Conservation (phyloP, 306 rosid species). For the Begonia loranthoides region DNA sequence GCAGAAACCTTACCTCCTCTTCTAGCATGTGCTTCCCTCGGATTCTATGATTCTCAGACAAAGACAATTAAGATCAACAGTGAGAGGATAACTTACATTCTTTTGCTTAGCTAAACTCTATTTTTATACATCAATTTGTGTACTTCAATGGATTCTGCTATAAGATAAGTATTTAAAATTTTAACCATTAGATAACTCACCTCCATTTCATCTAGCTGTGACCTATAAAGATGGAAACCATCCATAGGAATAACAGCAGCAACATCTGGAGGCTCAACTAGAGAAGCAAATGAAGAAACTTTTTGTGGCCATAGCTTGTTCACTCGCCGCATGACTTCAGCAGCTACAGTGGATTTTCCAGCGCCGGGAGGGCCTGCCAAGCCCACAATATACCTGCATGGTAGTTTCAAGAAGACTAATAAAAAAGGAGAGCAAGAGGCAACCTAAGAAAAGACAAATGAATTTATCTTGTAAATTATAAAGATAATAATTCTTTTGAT, state of each 20-base stretch:
- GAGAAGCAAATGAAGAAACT: constrained; percentile 48
- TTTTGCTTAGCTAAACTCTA: not conserved
- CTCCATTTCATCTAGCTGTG: constrained; percentile 86
- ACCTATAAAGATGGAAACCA: constrained; percentile 85
- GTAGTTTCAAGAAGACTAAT: constrained; percentile 7
- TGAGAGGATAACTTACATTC: not conserved
- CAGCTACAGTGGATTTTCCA: constrained; percentile 74
- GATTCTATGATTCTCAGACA: constrained; percentile 47
- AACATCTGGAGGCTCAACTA: constrained; percentile 41
- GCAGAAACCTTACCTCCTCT: constrained; percentile 76
- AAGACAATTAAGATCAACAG: constrained; percentile 7
- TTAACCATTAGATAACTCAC: constrained; percentile 16
- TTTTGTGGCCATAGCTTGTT: constrained; percentile 60
- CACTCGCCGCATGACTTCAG: constrained; percentile 55
- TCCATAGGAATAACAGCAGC: constrained; percentile 81
- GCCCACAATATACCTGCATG: constrained; percentile 55
- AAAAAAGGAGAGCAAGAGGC: constrained; percentile 11
- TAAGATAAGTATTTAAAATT: not conserved
- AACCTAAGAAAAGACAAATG: not conserved
- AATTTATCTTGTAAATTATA: no score
- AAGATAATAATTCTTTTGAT: no score
- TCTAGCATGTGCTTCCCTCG: constrained; percentile 88
- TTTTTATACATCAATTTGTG: not conserved
- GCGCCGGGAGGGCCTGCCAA: constrained; percentile 97
- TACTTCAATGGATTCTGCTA: constrained; percentile 10